Base-by-base conservation (phyloP, 345 rosid species). In the Eucalyptus regnans region DNA sequence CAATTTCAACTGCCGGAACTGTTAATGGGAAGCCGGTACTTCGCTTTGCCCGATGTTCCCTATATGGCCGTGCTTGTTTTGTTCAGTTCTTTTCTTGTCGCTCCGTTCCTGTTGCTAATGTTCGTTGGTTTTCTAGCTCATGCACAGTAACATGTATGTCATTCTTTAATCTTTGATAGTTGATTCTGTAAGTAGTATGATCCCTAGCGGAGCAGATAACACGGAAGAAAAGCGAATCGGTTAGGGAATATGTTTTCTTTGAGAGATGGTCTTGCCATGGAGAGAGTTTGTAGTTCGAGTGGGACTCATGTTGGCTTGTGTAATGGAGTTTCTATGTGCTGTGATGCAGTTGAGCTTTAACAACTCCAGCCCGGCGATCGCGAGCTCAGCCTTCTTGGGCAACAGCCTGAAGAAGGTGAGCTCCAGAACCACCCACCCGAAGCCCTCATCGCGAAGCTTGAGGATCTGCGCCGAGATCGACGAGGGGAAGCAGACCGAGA, bases 371-470 rank as follows among this genome's bases (percentile, higher is more conserved):
- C 41, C 85, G 3, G 54, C 14, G 37, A 52, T 66, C 54, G 86
- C 85, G 23, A 60, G 33, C 58, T 43, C 90, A 25, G 52, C 86
- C 27, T 66, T 89, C 68, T 51, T 89, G 37, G 88, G 88, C 12
- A 86, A 33, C 51, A 66, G 88, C 88, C 84, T 89, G 83, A 89
- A 86, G 90, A 89, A 86, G 88, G 85, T 86, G 86, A 86, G 76
- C 66, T 66, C 37, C 13, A 50, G 86, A 50, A 52, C 52, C 44
- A 43, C 88, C 29, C 7, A 46, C 46, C 90, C 54, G 22, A 89
- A 86, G 85, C 52, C 60, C 37, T 29, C 88, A 1, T 60, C 88
- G 4, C 29, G 68, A 43, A 86, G 86, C 87, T 86, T 89, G 71
- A 76, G 46, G 88, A 86, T 86, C 5, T 44, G 29, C 7, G 91